Conservation (phyloP, 768 basidiomycete species). For the Podaxis sp. region DNA sequence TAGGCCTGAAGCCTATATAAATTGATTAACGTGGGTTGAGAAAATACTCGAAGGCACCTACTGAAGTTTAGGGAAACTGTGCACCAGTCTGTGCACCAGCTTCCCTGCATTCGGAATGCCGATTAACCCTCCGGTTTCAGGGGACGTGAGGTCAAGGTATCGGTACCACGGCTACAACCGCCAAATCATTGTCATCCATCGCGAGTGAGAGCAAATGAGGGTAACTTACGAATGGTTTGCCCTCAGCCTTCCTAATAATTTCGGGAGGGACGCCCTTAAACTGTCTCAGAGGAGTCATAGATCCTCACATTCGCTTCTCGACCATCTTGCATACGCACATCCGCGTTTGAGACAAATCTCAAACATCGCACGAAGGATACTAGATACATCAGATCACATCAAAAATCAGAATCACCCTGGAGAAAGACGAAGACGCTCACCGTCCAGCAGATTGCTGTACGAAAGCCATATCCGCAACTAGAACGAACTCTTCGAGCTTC, state of each 20-base stretch:
- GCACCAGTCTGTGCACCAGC: conserved; percentile 89
- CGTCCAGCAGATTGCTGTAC: conserved; percentile 97
- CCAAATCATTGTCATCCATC: background rate
- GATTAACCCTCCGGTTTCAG: conserved; percentile 93
- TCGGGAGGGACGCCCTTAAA: conserved; percentile 90
- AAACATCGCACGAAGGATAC: conserved; percentile 93
- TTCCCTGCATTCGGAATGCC: conserved; percentile 93
- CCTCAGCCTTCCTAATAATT: conserved; percentile 87
- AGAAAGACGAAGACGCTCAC: conserved; percentile 30
- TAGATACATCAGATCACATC: conserved; percentile 23
- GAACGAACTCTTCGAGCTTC: conserved; percentile 81
- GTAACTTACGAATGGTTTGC: conserved; percentile 88
- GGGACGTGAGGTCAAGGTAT: conserved; percentile 89
- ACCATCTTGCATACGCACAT: conserved; percentile 99
- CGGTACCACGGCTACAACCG: conserved; percentile 82
- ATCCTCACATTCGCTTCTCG: conserved; percentile 91
- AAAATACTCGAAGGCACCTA: conserved; percentile 31
- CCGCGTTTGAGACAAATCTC: conserved; percentile 97
- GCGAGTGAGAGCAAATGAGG: background rate
- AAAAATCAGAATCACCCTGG: background rate
- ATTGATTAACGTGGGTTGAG: background rate
- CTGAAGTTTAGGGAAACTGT: conserved; percentile 95
- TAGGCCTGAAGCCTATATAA: conserved; percentile 79
- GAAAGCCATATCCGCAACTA: conserved; percentile 93
- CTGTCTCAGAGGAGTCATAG: conserved; percentile 96